phyloP scores from a whole-genome alignment of 306 rosid genomes.

The Acacia melanoxylon region DNA sequence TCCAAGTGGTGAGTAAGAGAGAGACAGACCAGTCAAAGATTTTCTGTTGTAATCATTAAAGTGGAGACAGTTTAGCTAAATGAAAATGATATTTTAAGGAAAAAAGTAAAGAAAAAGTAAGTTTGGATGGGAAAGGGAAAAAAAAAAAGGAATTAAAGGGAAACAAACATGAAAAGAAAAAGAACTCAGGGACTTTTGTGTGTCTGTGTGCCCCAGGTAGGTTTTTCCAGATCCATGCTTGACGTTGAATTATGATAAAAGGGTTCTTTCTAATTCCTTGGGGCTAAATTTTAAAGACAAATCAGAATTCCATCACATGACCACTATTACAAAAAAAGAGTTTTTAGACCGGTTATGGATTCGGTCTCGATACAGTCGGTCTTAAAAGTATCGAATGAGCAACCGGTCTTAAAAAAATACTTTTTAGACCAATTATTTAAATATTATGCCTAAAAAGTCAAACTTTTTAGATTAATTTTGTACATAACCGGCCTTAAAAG shows the following conservation, averaged over 20 bases:
- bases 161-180: too few relatives aligned
- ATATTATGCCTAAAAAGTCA: too few relatives aligned
- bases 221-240: constrained; percentile 40
- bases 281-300: constrained; percentile 31
- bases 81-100: constrained; percentile 93
- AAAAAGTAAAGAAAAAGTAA: constrained; percentile 64
- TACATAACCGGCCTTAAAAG: too few relatives aligned
- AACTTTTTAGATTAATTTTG: too few relatives aligned
- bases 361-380: too few relatives aligned
- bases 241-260: constrained; percentile 55
- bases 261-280: constrained; percentile 46
- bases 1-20: neutral
- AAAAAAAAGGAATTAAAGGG: constrained; percentile 36
- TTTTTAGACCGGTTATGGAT: too few relatives aligned
- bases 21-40: constrained; percentile 75
- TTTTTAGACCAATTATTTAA: too few relatives aligned
- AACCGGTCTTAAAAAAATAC: too few relatives aligned
- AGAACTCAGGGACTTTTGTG: constrained; percentile 28
- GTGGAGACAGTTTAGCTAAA: constrained; percentile 48
- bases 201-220: constrained; percentile 62
- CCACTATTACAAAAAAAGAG: too few relatives aligned
- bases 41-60: constrained; percentile 65
- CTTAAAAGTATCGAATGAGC: too few relatives aligned
- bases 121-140: constrained; percentile 49
- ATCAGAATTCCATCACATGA: neutral